phyloP scores from a whole-genome alignment of 1,284 basidiomycete genomes.

The Athelia sp. region DNA sequence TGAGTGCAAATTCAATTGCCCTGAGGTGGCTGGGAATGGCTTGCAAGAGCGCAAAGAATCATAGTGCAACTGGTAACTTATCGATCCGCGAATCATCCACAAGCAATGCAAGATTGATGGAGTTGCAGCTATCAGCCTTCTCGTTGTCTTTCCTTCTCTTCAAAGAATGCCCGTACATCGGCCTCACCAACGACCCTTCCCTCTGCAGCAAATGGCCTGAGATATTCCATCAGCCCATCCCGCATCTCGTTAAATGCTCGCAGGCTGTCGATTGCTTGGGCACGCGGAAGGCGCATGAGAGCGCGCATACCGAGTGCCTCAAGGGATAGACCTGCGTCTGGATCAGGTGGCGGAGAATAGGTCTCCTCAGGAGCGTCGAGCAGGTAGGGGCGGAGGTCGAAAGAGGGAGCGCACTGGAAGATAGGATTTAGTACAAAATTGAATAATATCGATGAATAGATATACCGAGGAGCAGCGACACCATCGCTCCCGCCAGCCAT shows the following conservation, averaged over 20 bases:
- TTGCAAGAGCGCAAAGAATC: too few species aligned
- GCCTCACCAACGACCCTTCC: slow-evolving; percentile 71
- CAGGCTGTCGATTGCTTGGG: slow-evolving; percentile 74
- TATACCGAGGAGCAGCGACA: slow-evolving; percentile 61
- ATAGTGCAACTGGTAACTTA: too few species aligned
- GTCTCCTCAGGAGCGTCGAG: slow-evolving; percentile 70
- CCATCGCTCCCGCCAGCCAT: slow-evolving; percentile 69
- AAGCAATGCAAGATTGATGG: too few species aligned
- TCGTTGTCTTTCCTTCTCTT: slow-evolving; percentile 15
- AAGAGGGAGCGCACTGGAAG: slow-evolving; percentile 49
- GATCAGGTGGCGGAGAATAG: slow-evolving; percentile 77
- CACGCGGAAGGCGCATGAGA: slow-evolving; percentile 62
- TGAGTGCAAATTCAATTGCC: too few species aligned
- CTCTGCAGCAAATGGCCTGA: slow-evolving; percentile 73
- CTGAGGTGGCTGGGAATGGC: too few species aligned
- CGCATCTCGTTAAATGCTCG: slow-evolving; percentile 76
- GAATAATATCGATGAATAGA: slow-evolving; percentile 8
- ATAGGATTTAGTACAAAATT: slow-evolving; percentile 6
- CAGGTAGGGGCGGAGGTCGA: slow-evolving; percentile 51
- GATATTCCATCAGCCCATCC: slow-evolving; percentile 64
- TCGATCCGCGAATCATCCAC: too few species aligned
- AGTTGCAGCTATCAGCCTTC: too few species aligned
- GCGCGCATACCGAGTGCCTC: slow-evolving; percentile 80
- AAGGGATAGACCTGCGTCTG: slow-evolving; percentile 74
- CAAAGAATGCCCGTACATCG: slow-evolving; percentile 71